phyloP scores from a whole-genome alignment of 129 eudicot species.

The Saposhnikovia divaricata region DNA sequence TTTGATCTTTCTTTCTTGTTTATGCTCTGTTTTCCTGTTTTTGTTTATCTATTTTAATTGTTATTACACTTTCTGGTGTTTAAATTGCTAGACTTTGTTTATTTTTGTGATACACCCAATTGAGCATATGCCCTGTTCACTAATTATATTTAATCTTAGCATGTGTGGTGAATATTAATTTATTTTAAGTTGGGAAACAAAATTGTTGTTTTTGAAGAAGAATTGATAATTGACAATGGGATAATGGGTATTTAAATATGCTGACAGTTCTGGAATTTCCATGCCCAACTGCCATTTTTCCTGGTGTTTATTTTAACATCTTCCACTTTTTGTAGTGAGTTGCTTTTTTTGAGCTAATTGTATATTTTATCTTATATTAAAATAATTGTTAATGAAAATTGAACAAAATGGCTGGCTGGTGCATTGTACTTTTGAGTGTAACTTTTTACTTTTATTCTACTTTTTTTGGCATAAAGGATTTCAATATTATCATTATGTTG shows the following conservation, averaged over 20 bases:
- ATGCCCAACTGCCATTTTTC: not conserved
- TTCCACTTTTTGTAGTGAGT: not conserved
- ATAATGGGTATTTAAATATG: not conserved
- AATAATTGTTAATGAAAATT: not conserved
- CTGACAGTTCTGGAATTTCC: not conserved
- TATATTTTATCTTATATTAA: not conserved
- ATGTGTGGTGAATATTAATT: not conserved
- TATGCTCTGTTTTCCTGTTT: not conserved
- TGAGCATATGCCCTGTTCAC: too few relatives aligned
- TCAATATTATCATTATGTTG: not conserved
- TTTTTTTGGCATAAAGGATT: conserved; percentile 13
- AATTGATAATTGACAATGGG: not conserved
- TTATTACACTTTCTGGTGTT: too few relatives aligned
- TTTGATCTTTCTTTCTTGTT: not conserved
- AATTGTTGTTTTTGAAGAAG: too few relatives aligned
- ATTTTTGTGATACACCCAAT: too few relatives aligned
- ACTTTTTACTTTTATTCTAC: not conserved
- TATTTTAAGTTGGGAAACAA: not conserved
- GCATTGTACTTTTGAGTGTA: conserved; percentile 8
- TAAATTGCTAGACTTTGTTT: too few relatives aligned
- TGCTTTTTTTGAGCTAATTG: not conserved
- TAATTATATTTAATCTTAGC: too few relatives aligned
- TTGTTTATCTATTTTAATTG: too few relatives aligned
- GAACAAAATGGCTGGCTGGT: conserved; percentile 6
- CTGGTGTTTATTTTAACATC: not conserved